Conservation (phyloP, 176 grass and related monocot species). For the Tillandsia fasciculata region DNA sequence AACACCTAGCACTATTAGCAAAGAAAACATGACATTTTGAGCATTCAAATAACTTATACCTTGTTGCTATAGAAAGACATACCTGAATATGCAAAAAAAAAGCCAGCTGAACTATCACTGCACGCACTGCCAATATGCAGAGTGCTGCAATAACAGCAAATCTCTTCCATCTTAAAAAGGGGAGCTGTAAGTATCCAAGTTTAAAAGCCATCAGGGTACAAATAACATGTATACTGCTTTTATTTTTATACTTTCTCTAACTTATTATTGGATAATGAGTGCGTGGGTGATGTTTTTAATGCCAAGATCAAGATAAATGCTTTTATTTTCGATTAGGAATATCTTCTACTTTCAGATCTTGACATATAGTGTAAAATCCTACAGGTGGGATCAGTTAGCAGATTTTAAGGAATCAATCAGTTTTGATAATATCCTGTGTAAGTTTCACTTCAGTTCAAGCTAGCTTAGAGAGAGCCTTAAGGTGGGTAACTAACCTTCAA, state of each 20-base stretch:
- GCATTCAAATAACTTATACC: not conserved
- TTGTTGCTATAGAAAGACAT: slow-evolving; percentile 3
- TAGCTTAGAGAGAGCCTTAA: too few relatives aligned
- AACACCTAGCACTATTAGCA: slow-evolving; percentile 8
- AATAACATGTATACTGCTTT: not conserved
- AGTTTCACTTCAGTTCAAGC: too few relatives aligned
- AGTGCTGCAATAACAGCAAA: slow-evolving; percentile 87
- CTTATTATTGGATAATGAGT: not conserved
- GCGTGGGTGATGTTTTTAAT: not conserved
- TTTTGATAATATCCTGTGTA: too few relatives aligned
- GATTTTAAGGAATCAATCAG: too few relatives aligned
- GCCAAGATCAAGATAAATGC: too few relatives aligned
- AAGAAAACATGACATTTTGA: not conserved
- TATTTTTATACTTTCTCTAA: not conserved
- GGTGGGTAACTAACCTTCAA: too few relatives aligned
- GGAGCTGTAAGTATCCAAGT: slow-evolving; percentile 33
- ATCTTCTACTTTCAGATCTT: too few relatives aligned
- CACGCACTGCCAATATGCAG: slow-evolving; percentile 81
- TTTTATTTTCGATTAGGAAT: too few relatives aligned
- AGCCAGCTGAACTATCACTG: slow-evolving; percentile 91
- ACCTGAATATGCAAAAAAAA: slow-evolving; percentile 99
- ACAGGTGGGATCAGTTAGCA: too few relatives aligned
- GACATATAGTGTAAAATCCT: too few relatives aligned
- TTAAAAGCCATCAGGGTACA: not conserved
- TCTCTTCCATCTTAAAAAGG: slow-evolving; percentile 90